Evolutionary conservation across 2,329 filamentous ascomycete genomes (phyloP), one percentile per base, ranked within the genome.

Genomic region (Penicillium paneum): DNA sequence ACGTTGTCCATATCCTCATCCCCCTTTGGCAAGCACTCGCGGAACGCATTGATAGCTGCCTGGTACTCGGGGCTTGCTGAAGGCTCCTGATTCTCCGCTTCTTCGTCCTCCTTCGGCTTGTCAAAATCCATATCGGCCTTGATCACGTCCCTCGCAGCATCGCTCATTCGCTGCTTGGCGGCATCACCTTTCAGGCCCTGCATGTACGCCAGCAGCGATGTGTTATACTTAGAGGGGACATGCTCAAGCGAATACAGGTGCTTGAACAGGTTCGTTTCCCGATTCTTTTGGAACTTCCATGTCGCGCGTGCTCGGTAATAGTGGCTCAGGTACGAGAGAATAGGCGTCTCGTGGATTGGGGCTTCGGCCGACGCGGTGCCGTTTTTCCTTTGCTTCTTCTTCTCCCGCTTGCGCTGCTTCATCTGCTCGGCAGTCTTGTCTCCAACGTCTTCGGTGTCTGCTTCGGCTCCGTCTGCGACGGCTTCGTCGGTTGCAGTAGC

Each of bases 251-350:
- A 85, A 69, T 95, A 90, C 42, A 89, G 76, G 76, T 95, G 86
- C 72, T 94, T 93, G 68, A 97, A 83, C 12, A 97, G 79, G 63
- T 90, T 84, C 50, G 87, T 90, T 73, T 97, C 92, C 68, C 91
- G 85, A 64, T 91, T 92, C 77, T 97, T 97, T 78, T 95, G 96
- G 79, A 97, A 97, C 73, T 96, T 97, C 93, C 93, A 97, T 63
- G 79, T 79, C 10, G 81, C 78, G 54, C 85, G 85, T 57, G 85
- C 81, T 52, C 81, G 81, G 73, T 89, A 81, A 81, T 91, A 96
- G 68, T 87, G 84, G 43, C 80, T 80, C 41, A 97, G 82, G 70
- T 97, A 97, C 49, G 83, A 80, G 15, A 95, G 79, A 54, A 91
- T 87, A 13, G 86, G 82, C 7, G 69, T 62, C 42, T 72, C 70